Base-by-base conservation (phyloP, 305 asterid genomes). In the Fraxinus paxiana region DNA sequence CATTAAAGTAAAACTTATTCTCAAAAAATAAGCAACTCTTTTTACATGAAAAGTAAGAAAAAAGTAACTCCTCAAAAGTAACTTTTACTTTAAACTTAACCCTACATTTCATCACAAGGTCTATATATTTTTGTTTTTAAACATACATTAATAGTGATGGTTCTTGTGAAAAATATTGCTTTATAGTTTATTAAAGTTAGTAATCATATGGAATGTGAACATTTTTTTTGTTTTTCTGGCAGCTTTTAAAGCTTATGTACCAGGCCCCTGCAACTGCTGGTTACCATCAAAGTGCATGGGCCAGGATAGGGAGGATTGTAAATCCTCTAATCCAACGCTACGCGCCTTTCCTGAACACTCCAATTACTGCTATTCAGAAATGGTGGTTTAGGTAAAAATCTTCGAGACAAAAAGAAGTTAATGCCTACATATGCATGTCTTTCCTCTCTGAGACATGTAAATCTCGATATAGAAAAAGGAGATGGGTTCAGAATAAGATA, bases 231-330 rank as follows among this genome's bases (percentile, higher is more conserved):
- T 15, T 22, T 13, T 73, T 74, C 61, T 77, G 78, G 88, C 90
- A 95, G 98, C 91, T 96, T 22, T 84, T 96, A 88, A 92, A 94
- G 91, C 96, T 94, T 72, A 96, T 96, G 98, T 96, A 94, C 88
- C 90, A 92, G 28, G 94, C 97, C 80, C 97, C 98, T 24, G 92
- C 93, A 43, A 92, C 97, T 80, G 97, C 93, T 59, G 84, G 92
- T 81, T 92, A 92, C 85, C 98, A 94, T 86, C 97, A 87, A 87
- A 94, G 96, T 84, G 88, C 84, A 54, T 96, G 99, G 98, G 87
- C 95, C 43, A 92, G 83, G 87, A 96, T 96, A 18, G 92, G 95
- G 82, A 89, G 87, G 82, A 82, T 78, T 4, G 88, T 82, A 33
- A 89, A 88, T 85, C 97, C 99, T 2, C 83, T 88, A 67, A 83